phyloP scores from a whole-genome alignment of 202 grass and related monocot species.

The Setaria italica region DNA sequence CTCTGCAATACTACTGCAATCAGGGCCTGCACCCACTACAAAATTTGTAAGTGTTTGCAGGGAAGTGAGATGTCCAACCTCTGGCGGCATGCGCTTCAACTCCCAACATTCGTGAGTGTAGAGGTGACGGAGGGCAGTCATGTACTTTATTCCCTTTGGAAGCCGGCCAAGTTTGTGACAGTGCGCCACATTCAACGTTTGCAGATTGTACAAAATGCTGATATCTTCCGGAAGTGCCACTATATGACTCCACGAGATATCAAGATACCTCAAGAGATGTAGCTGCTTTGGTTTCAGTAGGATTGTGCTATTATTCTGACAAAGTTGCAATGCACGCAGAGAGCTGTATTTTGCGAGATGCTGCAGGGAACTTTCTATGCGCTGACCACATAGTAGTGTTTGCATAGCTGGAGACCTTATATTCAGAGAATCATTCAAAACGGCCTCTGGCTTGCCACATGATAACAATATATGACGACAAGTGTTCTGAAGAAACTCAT shows the following conservation, averaged over 20 bases:
- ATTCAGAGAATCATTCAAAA: background rate
- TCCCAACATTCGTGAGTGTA: too few relatives aligned
- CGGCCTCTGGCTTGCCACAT: rapidly evolving
- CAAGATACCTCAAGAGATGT: conserved; percentile 43
- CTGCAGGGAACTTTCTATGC: background rate
- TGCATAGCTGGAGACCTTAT: background rate
- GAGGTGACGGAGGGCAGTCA: conserved; percentile 7
- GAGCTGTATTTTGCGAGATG: background rate
- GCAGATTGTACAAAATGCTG: conserved; percentile 34
- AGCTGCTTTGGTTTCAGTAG: background rate
- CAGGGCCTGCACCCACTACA: background rate
- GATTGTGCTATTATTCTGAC: rapidly evolving
- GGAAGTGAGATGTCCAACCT: conserved; percentile 23
- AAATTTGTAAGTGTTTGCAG: conserved; percentile 47
- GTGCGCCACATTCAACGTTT: rapidly evolving
- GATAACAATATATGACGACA: background rate
- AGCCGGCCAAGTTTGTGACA: rapidly evolving
- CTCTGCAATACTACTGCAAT: conserved; percentile 39
- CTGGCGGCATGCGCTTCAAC: background rate
- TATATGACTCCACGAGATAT: rapidly evolving
- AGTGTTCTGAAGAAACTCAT: background rate
- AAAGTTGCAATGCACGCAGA: background rate
- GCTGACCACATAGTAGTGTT: background rate
- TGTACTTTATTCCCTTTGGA: conserved; percentile 33
- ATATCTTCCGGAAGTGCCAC: conserved; percentile 7